Evolutionary conservation across 352 stramenopile genomes (phyloP).

Genomic region (Blastocystis sp.): DNA sequence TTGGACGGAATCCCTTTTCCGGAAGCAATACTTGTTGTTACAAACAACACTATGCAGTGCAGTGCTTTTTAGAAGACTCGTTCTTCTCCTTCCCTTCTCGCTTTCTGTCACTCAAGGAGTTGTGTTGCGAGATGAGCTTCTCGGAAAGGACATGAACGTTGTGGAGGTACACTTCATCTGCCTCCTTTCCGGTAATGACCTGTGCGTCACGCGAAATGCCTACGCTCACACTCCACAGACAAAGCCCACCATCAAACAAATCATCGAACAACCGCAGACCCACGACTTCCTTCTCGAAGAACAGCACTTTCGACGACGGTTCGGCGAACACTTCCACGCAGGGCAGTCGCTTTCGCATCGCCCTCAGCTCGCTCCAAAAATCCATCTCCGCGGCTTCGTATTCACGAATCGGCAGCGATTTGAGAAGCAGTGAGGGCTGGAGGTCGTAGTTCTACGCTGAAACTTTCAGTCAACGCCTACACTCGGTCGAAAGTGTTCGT

Average conservation of each 20-base stretch:
- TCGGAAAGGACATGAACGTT: neutral
- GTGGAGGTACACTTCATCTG: neutral
- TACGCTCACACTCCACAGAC: neutral
- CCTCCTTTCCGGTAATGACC: neutral
- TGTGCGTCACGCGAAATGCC: neutral
- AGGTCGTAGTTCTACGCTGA: neutral
- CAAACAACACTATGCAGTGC: too few species aligned
- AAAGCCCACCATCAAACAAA: neutral
- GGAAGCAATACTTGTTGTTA: too few species aligned
- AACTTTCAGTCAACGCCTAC: neutral
- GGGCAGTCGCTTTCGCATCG: neutral
- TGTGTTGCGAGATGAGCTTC: neutral
- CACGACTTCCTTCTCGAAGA: neutral
- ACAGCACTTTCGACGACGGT: neutral
- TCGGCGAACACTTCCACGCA: neutral
- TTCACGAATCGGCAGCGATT: neutral
- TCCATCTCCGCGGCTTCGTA: neutral
- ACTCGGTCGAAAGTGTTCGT: neutral
- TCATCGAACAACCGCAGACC: neutral
- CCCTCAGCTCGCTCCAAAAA: neutral
- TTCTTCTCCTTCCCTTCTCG: neutral
- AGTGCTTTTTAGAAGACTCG: too few species aligned
- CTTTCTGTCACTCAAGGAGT: neutral
- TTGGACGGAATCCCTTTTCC: too few species aligned
- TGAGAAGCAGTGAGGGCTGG: neutral